These are phyloP conservation scores for Royoungia palumana DNA, from an alignment of 768 basidiomycete species.

Conservation along the genomic window DNA sequence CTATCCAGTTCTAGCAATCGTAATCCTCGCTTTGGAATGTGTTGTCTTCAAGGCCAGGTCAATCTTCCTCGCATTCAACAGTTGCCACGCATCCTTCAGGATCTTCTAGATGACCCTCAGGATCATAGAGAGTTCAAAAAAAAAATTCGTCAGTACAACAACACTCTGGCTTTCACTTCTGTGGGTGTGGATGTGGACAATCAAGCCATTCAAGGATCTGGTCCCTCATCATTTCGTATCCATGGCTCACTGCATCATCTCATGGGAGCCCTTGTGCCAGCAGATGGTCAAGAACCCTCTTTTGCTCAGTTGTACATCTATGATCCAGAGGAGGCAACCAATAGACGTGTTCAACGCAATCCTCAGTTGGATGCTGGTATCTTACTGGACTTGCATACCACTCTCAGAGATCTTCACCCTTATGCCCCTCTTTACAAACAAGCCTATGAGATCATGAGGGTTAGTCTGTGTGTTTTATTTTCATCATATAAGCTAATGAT, in stretches of 20 bases:
- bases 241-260: constrained; percentile 37
- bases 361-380: constrained; percentile 13
- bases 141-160: constrained; percentile 41
- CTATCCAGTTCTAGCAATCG: not conserved
- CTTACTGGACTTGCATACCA: constrained; percentile 24
- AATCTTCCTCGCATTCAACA: constrained; percentile 15
- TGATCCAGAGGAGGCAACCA: constrained; percentile 35
- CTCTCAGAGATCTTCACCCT: constrained; percentile 18
- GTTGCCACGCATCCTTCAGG: constrained; percentile 14
- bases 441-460: constrained; percentile 31
- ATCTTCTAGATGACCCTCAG: constrained; percentile 14
- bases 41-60: constrained; percentile 29
- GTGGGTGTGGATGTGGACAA: too few species aligned
- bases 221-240: constrained; percentile 16
- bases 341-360: constrained; percentile 25
- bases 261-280: constrained; percentile 32
- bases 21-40: constrained; percentile 21
- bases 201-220: not conserved
- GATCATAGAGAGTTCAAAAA: constrained; percentile 20
- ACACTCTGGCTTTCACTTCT: constrained; percentile 22
- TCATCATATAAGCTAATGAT: not conserved
- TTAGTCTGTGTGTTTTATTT: too few species aligned
- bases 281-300: constrained; percentile 11
- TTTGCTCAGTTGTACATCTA: constrained; percentile 44
- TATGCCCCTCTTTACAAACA: constrained; percentile 32